phyloP scores from a whole-genome alignment of 2,329 filamentous ascomycete species.

The Talaromyces amestolkiae region DNA sequence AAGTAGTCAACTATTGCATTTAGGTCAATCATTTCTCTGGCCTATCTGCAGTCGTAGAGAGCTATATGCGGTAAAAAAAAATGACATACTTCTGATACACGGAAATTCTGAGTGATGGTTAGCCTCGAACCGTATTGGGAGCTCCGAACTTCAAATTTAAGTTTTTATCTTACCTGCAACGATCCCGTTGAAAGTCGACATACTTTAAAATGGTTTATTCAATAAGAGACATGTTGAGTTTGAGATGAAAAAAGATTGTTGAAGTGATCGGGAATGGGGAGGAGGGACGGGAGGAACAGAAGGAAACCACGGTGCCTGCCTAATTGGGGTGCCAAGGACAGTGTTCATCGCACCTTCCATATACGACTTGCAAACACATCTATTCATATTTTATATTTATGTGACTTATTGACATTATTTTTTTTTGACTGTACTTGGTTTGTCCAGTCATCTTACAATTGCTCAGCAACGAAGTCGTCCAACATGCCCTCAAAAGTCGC shows the following conservation, averaged over 20 bases:
- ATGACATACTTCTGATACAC: conserved; percentile 62
- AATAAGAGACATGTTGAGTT: background rate
- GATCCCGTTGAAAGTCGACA: conserved; percentile 76
- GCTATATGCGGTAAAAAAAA: background rate
- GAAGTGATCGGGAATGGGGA: background rate
- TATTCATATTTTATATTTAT: background rate
- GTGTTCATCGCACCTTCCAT: background rate
- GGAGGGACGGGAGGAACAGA: background rate
- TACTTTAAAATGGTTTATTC: conserved; percentile 32
- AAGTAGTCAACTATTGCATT: conserved; percentile 72
- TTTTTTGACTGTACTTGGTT: background rate
- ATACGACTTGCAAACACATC: background rate
- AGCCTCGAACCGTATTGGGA: conserved; percentile 9
- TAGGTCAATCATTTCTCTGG: background rate
- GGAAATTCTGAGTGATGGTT: conserved; percentile 63
- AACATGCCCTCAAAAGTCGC: conserved; percentile 10
- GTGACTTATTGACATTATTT: background rate
- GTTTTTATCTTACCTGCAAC: conserved; percentile 45
- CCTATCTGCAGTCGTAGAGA: conserved; percentile 15
- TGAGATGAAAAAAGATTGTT: background rate
- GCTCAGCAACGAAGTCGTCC: conserved; percentile 22
- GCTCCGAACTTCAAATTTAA: background rate
- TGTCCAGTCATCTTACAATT: background rate
- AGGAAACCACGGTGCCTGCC: background rate
- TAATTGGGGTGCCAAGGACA: background rate